phyloP scores from a whole-genome alignment of 352 stramenopile species.

The Phytophthora sojae region DNA sequence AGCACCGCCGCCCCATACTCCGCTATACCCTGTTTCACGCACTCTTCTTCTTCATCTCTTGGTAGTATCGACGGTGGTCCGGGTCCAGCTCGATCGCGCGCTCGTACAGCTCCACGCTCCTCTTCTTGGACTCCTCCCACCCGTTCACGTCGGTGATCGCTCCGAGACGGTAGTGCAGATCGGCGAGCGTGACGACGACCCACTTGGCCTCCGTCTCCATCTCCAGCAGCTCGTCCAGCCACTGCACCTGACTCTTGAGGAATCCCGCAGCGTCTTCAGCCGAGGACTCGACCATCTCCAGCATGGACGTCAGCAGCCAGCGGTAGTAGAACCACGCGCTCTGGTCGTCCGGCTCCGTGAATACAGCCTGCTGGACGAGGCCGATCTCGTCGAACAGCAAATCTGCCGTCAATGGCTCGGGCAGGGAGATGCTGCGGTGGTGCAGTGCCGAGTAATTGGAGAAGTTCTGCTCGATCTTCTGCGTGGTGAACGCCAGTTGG shows the following conservation, averaged over 20 bases:
- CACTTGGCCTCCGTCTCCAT: slow-evolving; percentile 84
- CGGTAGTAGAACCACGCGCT: slow-evolving; percentile 99
- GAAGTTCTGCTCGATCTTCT: slow-evolving; percentile 98
- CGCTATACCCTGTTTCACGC: not conserved
- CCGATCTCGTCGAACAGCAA: slow-evolving; percentile 79
- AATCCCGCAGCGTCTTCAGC: slow-evolving; percentile 53
- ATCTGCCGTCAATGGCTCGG: slow-evolving; percentile 55
- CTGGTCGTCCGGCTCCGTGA: slow-evolving; percentile 99
- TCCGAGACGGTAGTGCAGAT: slow-evolving; percentile 52
- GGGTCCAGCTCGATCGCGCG: slow-evolving; percentile 57
- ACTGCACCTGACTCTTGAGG: slow-evolving; percentile 76
- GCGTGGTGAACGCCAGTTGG: slow-evolving; percentile 95
- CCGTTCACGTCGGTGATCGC: slow-evolving; percentile 30
- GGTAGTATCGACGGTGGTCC: slow-evolving; percentile 70
- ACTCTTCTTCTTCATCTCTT: slow-evolving; percentile 58
- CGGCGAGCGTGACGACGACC: slow-evolving; percentile 71
- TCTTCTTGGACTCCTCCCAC: slow-evolving; percentile 42
- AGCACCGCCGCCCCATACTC: too few species aligned
- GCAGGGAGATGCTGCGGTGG: slow-evolving; percentile 66
- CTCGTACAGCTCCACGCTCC: slow-evolving; percentile 60
- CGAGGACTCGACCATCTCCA: slow-evolving; percentile 57
- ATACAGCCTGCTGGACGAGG: slow-evolving; percentile 95
- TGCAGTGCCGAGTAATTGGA: slow-evolving; percentile 97
- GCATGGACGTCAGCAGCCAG: slow-evolving; percentile 91
- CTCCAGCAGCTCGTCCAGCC: slow-evolving; percentile 82